Conservation (phyloP, 2,329 filamentous ascomycete genomes). For the Plenodomus tracheiphilus region DNA sequence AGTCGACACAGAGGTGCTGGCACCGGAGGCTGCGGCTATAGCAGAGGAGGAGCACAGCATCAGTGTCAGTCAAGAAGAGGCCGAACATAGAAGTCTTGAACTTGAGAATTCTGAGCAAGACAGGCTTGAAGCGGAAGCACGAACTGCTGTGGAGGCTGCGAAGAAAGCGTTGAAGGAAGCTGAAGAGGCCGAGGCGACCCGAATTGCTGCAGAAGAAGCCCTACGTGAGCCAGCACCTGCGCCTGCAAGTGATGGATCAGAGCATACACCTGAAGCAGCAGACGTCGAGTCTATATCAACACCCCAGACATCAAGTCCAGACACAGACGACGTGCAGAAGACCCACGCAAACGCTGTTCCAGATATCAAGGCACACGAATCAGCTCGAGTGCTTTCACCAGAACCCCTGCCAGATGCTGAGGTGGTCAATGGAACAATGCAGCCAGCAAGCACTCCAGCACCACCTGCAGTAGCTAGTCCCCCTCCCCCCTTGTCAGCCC, state of each 20-base stretch:
- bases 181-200: slow-evolving; percentile 8
- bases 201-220: slow-evolving; percentile 9
- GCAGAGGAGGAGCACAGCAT: background rate
- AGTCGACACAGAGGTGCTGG: background rate
- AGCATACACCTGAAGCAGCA: background rate
- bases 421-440: slow-evolving; percentile 1
- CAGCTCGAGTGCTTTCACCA: background rate
- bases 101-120: slow-evolving; percentile 4
- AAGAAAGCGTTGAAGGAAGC: slow-evolving; percentile 3
- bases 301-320: background rate
- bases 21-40: background rate
- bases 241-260: background rate
- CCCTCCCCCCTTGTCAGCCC: slow-evolving; percentile 18
- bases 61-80: background rate
- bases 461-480: slow-evolving; percentile 10
- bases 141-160: background rate
- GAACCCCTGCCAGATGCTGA: background rate
- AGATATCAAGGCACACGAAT: background rate
- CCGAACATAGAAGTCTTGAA: slow-evolving; percentile 3
- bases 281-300: background rate
- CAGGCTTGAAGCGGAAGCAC: slow-evolving; percentile 1
- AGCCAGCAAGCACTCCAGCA: slow-evolving; percentile 17
- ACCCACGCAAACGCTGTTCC: background rate
- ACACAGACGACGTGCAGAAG: background rate
- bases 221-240: slow-evolving; percentile 7